A percentile compares a stretch with the other conserved stretches of the same genome.
Conservation (phyloP, 257 asterid genomes). For the Schizonepeta tenuifolia region DNA sequence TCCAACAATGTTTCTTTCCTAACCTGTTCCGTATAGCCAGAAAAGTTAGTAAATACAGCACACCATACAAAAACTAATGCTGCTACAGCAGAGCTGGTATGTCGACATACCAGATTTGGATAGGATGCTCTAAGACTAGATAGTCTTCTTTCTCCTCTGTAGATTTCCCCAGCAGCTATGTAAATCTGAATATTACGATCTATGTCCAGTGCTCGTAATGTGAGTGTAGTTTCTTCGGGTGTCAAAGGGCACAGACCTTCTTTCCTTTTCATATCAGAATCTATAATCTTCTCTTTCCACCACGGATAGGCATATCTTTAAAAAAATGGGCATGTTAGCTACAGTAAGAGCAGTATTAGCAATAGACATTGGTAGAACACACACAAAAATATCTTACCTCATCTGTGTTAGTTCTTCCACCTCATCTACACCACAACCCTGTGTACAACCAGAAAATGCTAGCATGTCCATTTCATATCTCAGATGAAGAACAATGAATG, state of each 20-base stretch:
- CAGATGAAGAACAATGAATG: slow-evolving; percentile 93
- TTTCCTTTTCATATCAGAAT: slow-evolving; percentile 89
- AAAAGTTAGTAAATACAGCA: slow-evolving; percentile 18
- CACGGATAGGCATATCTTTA: slow-evolving; percentile 94
- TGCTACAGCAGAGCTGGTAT: not conserved
- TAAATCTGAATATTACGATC: slow-evolving; percentile 79
- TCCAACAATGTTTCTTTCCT: slow-evolving; percentile 91
- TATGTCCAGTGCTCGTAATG: slow-evolving; percentile 77
- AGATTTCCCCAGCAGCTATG: slow-evolving; percentile 98
- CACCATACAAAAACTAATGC: not conserved
- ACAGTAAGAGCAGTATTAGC: slow-evolving; percentile 4
- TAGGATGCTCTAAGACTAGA: slow-evolving; percentile 68
- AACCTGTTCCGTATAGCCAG: slow-evolving; percentile 54
- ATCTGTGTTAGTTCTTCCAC: slow-evolving; percentile 86
- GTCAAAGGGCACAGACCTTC: slow-evolving; percentile 97
- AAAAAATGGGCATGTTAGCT: slow-evolving; percentile 36
- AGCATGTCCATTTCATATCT: slow-evolving; percentile 99
- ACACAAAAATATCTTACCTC: slow-evolving; percentile 56
- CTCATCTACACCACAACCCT: slow-evolving; percentile 85
- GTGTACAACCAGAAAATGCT: slow-evolving; percentile 97
- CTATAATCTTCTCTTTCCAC: slow-evolving; percentile 97
- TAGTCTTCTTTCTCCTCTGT: slow-evolving; percentile 84
- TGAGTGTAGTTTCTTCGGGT: slow-evolving; percentile 96
- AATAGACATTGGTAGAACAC: not conserved
- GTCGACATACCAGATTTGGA: slow-evolving; percentile 79